phyloP scores from a whole-genome alignment of 768 basidiomycete genomes.

The Termitomyces sp. region DNA sequence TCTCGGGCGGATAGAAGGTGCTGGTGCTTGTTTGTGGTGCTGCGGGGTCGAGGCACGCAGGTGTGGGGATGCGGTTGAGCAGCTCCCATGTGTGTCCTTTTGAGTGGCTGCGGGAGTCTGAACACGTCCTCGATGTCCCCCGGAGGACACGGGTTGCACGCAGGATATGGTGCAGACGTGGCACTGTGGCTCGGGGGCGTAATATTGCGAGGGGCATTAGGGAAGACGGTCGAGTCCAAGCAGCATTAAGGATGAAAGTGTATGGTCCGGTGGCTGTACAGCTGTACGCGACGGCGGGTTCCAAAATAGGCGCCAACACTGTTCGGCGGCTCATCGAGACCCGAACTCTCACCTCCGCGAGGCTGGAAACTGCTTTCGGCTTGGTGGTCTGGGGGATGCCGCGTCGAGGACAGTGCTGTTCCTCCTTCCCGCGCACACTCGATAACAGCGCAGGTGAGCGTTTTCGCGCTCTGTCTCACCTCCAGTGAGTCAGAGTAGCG shows the following conservation, averaged over 20 bases:
- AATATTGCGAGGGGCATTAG: background rate
- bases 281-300: too few relatives aligned
- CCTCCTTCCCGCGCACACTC: too few relatives aligned
- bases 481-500: too few relatives aligned
- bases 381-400: too few relatives aligned
- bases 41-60: constrained; percentile 5
- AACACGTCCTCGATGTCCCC: background rate
- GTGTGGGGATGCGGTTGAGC: constrained; percentile 13
- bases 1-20: constrained; percentile 9
- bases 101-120: background rate
- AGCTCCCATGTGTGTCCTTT: constrained; percentile 8
- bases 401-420: too few relatives aligned
- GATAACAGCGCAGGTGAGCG: too few relatives aligned
- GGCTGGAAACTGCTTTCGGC: too few relatives aligned
- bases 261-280: background rate
- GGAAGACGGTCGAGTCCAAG: background rate
- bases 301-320: too few relatives aligned
- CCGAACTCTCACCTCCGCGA: too few relatives aligned
- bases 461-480: too few relatives aligned
- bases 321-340: too few relatives aligned
- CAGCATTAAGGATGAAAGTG: background rate
- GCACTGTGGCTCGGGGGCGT: background rate
- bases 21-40: background rate
- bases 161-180: background rate
- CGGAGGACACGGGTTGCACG: background rate